phyloP scores from a whole-genome alignment of 495 filamentous ascomycete genomes.

The Talaromyces wortmannii region DNA sequence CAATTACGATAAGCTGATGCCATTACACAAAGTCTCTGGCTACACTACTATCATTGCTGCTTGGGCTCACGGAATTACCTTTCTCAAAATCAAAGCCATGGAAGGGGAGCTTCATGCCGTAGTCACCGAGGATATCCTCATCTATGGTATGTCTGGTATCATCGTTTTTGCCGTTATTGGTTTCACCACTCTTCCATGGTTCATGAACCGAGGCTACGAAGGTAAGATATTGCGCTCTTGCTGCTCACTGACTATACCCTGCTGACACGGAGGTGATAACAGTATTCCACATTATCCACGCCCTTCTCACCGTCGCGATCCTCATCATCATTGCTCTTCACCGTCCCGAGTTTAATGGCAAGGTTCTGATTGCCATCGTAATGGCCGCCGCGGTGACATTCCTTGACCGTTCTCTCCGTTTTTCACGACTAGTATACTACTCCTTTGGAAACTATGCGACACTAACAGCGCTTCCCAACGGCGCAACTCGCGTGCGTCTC shows the following conservation, averaged over 20 bases:
- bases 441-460: constrained; percentile 39
- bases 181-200: neutral
- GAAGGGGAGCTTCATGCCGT: neutral
- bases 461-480: constrained; percentile 45
- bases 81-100: neutral
- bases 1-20: neutral
- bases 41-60: neutral
- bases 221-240: neutral
- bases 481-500: constrained; percentile 49
- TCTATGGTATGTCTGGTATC: neutral
- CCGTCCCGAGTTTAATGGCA: too few species aligned
- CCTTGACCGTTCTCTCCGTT: constrained; percentile 39
- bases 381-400: neutral
- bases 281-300: neutral
- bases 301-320: neutral
- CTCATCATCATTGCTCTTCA: neutral
- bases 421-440: constrained; percentile 16
- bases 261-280: neutral
- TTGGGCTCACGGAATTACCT: neutral
- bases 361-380: neutral
- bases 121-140: too few species aligned
- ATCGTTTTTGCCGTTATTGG: neutral
- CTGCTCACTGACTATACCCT: neutral
- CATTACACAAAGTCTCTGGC: neutral
- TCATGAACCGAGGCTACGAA: neutral